These are phyloP conservation scores for Solanum verrucosum DNA, from an alignment of 257 asterid genomes.

Conservation along the genomic window DNA sequence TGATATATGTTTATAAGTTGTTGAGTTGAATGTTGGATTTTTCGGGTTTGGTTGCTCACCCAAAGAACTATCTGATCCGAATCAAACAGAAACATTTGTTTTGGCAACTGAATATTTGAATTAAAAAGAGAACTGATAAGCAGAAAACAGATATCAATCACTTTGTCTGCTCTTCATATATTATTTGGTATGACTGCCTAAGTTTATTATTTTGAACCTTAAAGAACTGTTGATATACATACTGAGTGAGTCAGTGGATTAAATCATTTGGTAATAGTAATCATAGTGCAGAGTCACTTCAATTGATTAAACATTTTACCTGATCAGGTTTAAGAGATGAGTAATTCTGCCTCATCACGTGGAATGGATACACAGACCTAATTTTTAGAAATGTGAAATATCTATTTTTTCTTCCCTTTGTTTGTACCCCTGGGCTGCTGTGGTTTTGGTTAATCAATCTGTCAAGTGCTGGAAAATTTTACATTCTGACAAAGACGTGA, in stretches of 20 bases:
- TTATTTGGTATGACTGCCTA: background rate
- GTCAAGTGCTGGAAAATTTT: background rate
- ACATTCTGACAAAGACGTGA: background rate
- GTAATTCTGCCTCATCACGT: background rate
- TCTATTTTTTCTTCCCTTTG: background rate
- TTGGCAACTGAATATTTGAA: background rate
- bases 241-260: background rate
- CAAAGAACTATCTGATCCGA: conserved; percentile 1
- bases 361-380: background rate
- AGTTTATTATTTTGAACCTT: background rate
- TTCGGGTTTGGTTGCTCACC: conserved; percentile 7
- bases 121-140: background rate
- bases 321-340: background rate
- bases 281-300: background rate
- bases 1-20: background rate
- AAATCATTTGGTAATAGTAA: background rate
- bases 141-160: background rate
- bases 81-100: background rate
- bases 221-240: background rate
- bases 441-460: background rate
- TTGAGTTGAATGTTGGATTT: conserved; percentile 6
- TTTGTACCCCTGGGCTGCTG: background rate
- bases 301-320: background rate
- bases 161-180: background rate
- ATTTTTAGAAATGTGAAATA: background rate